A percentile compares a stretch with the other conserved stretches of the same genome.
Conservation (phyloP, 345 rosid genomes). For the Syzygium aqueum region DNA sequence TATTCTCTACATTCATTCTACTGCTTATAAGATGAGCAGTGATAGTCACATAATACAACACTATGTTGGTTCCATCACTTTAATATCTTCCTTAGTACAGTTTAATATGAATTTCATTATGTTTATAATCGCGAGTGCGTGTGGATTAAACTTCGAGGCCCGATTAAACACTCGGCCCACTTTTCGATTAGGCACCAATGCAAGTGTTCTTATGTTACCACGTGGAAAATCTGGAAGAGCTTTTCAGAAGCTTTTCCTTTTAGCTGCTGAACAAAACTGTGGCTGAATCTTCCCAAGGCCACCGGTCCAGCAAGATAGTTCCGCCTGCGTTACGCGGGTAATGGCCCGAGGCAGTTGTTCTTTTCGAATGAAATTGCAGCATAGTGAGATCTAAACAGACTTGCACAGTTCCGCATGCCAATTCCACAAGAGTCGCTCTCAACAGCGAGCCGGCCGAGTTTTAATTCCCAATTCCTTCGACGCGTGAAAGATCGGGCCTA, state of each 20-base stretch:
- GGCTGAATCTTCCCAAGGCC: background rate
- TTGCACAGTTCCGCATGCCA: background rate
- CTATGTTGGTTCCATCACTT: background rate
- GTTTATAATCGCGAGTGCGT: background rate
- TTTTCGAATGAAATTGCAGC: background rate
- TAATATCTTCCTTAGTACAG: background rate
- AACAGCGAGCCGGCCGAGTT: background rate
- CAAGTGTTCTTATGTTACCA: background rate
- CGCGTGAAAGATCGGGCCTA: background rate
- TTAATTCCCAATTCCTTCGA: background rate
- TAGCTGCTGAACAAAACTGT: background rate
- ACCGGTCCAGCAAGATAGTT: background rate
- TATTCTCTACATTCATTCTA: background rate
- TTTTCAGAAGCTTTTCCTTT: background rate
- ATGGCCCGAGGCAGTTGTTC: background rate
- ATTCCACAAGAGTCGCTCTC: background rate
- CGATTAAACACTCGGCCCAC: background rate
- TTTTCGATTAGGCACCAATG: background rate
- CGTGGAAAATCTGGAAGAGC: background rate
- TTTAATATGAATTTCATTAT: background rate
- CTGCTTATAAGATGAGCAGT: background rate
- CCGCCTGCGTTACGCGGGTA: background rate
- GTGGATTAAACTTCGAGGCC: background rate
- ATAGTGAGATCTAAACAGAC: background rate
- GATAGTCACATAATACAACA: background rate